These are phyloP conservation scores for Psilocybe sp. DNA, from an alignment of 768 basidiomycete species.

Conservation along the genomic window DNA sequence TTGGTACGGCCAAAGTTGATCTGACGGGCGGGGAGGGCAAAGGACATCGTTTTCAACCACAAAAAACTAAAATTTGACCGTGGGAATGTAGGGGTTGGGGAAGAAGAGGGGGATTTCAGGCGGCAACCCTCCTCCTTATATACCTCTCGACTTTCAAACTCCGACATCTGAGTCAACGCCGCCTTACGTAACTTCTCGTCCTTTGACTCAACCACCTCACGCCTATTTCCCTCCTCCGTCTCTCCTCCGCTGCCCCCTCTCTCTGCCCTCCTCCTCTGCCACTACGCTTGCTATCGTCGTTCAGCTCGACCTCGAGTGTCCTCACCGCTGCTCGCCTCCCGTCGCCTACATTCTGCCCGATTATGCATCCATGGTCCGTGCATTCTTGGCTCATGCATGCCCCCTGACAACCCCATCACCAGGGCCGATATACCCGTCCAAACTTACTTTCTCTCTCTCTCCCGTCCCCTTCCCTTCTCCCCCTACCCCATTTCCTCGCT, in stretches of 20 bases:
- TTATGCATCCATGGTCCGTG: too few species aligned
- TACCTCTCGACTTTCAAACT: slow-evolving; percentile 42
- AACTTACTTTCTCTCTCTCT: neutral
- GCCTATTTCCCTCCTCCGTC: neutral
- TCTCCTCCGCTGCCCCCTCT: neutral
- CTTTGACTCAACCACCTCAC: slow-evolving; percentile 23
- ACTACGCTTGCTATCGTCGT: neutral
- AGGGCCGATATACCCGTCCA: too few species aligned
- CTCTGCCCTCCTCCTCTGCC: neutral
- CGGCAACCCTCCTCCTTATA: slow-evolving; percentile 37
- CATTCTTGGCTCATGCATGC: too few species aligned
- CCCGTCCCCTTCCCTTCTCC: neutral
- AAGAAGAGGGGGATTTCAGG: slow-evolving; percentile 25
- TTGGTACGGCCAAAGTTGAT: slow-evolving; percentile 73
- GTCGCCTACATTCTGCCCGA: too few species aligned
- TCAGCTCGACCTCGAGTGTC: too few species aligned
- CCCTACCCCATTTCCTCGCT: neutral
- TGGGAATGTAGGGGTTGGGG: slow-evolving; percentile 40
- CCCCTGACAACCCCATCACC: too few species aligned
- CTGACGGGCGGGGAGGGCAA: slow-evolving; percentile 74
- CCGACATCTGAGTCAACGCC: slow-evolving; percentile 37
- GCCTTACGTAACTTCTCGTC: slow-evolving; percentile 41
- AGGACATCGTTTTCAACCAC: slow-evolving; percentile 37
- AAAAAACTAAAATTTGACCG: slow-evolving; percentile 26
- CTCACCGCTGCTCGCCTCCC: too few species aligned